A percentile compares a stretch with the other conserved stretches of the same genome.
Evolutionary conservation across 2,329 filamentous ascomycete species (phyloP).

Genomic region (Blastomyces parvus): DNA sequence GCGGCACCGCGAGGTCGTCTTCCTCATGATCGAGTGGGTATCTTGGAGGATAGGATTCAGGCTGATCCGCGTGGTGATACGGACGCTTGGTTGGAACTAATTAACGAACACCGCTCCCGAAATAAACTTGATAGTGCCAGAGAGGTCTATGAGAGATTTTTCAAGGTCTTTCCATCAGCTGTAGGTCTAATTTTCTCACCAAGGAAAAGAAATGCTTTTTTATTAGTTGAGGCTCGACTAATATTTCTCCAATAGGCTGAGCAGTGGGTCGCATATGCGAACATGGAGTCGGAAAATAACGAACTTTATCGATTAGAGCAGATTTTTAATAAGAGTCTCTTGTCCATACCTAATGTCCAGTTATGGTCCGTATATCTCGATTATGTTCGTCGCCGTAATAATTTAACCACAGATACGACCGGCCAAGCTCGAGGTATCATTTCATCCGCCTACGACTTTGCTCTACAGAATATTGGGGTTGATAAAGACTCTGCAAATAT

Average conservation of each 20-base stretch:
- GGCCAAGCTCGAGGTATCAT: constrained; percentile 70
- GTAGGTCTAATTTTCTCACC: constrained; percentile 51
- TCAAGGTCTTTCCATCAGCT: constrained; percentile 78
- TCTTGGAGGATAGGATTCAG: constrained; percentile 81
- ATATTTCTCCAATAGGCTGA: constrained; percentile 55
- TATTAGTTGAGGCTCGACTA: constrained; percentile 26
- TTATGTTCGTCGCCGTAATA: constrained; percentile 86
- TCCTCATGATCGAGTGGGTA: constrained; percentile 63
- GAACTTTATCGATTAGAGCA: constrained; percentile 71
- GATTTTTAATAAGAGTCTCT: constrained; percentile 71
- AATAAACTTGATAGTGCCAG: constrained; percentile 75
- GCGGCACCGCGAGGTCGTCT: constrained; percentile 46
- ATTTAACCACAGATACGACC: constrained; percentile 67
- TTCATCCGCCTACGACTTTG: constrained; percentile 82
- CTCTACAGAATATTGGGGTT: constrained; percentile 77
- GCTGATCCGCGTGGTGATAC: constrained; percentile 89
- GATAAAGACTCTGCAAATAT: constrained; percentile 83
- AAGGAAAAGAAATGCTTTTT: constrained; percentile 4
- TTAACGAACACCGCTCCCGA: constrained; percentile 71
- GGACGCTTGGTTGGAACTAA: constrained; percentile 81
- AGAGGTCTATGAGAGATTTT: constrained; percentile 72
- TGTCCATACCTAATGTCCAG: constrained; percentile 69
- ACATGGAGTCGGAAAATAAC: constrained; percentile 81
- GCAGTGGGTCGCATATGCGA: constrained; percentile 79
- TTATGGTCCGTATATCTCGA: constrained; percentile 92